Evolutionary conservation across 1,284 basidiomycete species (phyloP), one percentile per base, ranked within the genome.

Genomic region (Boletus hoseneyae): DNA sequence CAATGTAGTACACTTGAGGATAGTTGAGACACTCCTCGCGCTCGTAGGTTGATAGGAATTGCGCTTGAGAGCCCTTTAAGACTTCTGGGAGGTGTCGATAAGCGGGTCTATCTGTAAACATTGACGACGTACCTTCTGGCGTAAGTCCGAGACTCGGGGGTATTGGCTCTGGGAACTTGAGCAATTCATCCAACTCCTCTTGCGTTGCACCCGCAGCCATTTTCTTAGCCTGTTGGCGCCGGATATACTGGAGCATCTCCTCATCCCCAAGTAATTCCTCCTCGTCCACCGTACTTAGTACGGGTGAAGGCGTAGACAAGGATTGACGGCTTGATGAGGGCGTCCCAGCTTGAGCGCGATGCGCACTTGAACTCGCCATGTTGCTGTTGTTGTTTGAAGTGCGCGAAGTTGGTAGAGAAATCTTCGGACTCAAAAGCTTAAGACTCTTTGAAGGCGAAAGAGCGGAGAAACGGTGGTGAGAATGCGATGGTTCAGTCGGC

Each of bases 221-320:
- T 67, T 90, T 93, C 73, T 93, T 92, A 12, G 89, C 83, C 57
- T 94, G 89, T 59, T 97, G 90, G 29, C 94, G 81, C 57, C 83
- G 81, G 53, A 98, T 93, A 68, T 97, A 99, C 53, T 90, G 86
- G 62, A 90, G 74, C 96, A 99, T 99, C 73, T 99, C 97, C 55
- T 94, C 92, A 63, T 99, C 97, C 18, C 91, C 97, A 12, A 87
- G 70, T 2, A 87, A 53, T 69, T 98, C 94, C 57, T 99, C 97
- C 55, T 99, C 96, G 56, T 95, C 92, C 0, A 87, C 74, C 2
- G 78, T 72, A 56, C 79, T 85, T 19, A 80, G 85, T 6, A 77
- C 79, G 4, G 88, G 88, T 9, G 89, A 91, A n/a, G 88, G 87
- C 3, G 89, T 90, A 6, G 85, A 88, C 23, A 88, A 65, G 10